Evolutionary conservation across 2,329 filamentous ascomycete species (phyloP).

Genomic region (Aurifilum marmelostoma): DNA sequence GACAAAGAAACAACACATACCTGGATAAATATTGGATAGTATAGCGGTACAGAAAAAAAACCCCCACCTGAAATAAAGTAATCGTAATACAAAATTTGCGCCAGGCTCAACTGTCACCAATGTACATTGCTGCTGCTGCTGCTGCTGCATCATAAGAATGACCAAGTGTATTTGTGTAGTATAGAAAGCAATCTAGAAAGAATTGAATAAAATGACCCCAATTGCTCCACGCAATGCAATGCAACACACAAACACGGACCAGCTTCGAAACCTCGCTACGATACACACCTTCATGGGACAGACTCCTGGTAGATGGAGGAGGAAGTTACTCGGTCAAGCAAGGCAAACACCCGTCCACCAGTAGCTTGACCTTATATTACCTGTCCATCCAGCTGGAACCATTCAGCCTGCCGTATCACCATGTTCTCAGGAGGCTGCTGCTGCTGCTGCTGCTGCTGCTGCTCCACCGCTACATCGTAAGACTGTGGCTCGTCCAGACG

Average conservation of each 20-base stretch:
- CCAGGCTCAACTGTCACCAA: neutral
- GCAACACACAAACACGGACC: neutral
- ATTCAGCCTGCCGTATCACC: neutral
- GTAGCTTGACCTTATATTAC: neutral
- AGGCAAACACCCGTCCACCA: too few relatives aligned
- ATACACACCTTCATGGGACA: accelerated
- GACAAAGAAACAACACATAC: neutral
- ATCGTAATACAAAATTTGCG: conserved; percentile 7
- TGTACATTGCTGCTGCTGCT: too few relatives aligned
- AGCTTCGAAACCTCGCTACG: neutral
- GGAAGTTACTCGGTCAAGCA: too few relatives aligned
- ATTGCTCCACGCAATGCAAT: neutral
- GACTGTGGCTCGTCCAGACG: neutral
- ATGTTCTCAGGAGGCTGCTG: neutral
- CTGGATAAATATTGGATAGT: neutral
- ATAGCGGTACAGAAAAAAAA: neutral
- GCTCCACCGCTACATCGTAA: neutral
- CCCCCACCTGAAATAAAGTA: neutral
- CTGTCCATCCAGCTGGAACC: neutral
- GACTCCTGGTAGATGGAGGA: neutral
- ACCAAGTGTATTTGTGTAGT: too few relatives aligned
- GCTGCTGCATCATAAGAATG: too few relatives aligned
- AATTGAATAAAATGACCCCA: neutral
- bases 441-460: neutral
- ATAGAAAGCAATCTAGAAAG: too few relatives aligned